Evolutionary conservation across 23 red algal species (phyloP), one percentile per base, ranked within the genome.

Genomic region (Gracilariopsis chorda): DNA sequence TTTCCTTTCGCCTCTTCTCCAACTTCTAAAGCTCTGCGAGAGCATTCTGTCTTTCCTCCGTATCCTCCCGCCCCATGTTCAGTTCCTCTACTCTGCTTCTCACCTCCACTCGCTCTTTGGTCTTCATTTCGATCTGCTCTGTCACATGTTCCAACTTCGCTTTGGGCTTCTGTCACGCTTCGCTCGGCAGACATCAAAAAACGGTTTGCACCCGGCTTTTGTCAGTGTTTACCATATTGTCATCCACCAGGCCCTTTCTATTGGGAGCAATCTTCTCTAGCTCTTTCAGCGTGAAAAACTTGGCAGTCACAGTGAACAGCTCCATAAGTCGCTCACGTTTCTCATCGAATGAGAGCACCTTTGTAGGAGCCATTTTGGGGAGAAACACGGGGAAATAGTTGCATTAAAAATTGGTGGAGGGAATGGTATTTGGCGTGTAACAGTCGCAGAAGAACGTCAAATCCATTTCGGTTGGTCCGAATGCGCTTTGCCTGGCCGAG

Each of bases 221-320:
- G 67, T 97, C 95, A 21, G 74, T 49, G 10, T 75, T 86, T 9
- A 97, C 95, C 32, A 97, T 21, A 69, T 94, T 87, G 75, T 97
- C 95, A 61, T 97, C 95, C 1, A 97, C 95, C n/a, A 97, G 85
- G 35, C 65, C 95, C 49, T 97, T 97, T 23, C 76, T 36, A 70
- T 97, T 97, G 27, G 90, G 85, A 13, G 95, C 95, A 30, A 97
- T 46, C 67, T 97, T 97, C 58, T 97, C 95, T 64, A 97, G 83
- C 77, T 97, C 95, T 61, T 97, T 97, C 1, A 97, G 73, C 39
- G 95, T 97, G 77, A 89, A 97, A 63, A 94, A 94, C 37, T 95
- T 79, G 21, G 85, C 81, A 25, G 94, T 59, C 51, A 88, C 83
- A 8, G 55, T 88, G 65, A 96, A 90, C 9, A 97, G 77, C 44